Conservation (phyloP, 2,329 filamentous ascomycete genomes). For the Aspergillus ibericus region DNA sequence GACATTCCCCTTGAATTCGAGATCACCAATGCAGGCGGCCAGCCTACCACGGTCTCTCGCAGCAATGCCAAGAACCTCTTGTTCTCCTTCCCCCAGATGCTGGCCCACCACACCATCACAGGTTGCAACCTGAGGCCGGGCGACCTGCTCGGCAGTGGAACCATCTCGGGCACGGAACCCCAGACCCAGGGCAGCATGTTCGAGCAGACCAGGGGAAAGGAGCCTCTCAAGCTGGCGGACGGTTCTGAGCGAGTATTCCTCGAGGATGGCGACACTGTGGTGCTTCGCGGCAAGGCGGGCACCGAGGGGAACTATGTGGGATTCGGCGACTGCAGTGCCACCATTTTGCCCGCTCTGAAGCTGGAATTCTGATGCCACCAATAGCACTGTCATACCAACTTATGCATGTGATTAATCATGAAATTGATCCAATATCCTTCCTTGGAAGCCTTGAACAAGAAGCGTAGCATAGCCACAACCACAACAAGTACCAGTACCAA, state of each 20-base stretch:
- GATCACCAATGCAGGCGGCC: slow-evolving; percentile 46
- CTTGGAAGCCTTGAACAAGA: neutral
- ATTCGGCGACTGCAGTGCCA: slow-evolving; percentile 71
- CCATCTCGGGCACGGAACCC: slow-evolving; percentile 66
- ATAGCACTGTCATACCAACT: too few relatives aligned
- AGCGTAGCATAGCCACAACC: neutral
- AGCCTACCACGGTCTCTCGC: slow-evolving; percentile 58
- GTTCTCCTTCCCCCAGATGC: slow-evolving; percentile 83
- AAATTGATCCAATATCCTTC: neutral
- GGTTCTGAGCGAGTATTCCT: slow-evolving; percentile 71
- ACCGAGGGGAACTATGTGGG: slow-evolving; percentile 68
- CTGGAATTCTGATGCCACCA: slow-evolving; percentile 18
- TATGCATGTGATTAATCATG: neutral
- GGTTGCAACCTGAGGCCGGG: slow-evolving; percentile 73
- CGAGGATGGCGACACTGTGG: slow-evolving; percentile 71
- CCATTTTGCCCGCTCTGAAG: slow-evolving; percentile 53
- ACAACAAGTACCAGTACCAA: too few relatives aligned
- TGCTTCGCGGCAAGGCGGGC: slow-evolving; percentile 66
- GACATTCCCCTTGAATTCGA: slow-evolving; percentile 71
- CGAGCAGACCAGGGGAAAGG: slow-evolving; percentile 71
- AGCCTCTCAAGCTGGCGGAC: slow-evolving; percentile 59
- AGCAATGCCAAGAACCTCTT: slow-evolving; percentile 67
- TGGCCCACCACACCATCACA: slow-evolving; percentile 74
- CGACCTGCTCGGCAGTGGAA: slow-evolving; percentile 75
- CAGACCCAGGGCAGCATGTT: slow-evolving; percentile 66